phyloP scores from a whole-genome alignment of 2,329 filamentous ascomycete species.

The Aspergillus aculeatinus region DNA sequence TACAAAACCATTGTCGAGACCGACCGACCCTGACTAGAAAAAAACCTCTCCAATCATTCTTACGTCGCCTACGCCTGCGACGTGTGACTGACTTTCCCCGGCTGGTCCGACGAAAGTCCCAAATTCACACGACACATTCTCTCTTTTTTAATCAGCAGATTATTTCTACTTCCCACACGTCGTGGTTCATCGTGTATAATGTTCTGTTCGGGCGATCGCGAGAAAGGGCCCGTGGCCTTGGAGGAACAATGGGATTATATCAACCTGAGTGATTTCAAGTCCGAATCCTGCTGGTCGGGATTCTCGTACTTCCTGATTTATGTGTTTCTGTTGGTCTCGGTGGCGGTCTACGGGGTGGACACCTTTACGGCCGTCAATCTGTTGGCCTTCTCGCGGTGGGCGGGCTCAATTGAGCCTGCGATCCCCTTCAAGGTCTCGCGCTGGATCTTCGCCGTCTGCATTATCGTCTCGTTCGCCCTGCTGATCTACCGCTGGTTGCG shows the following conservation, averaged over 20 bases:
- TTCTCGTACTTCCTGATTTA: conserved; percentile 85
- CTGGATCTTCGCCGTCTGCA: conserved; percentile 93
- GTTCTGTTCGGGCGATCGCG: conserved; percentile 62
- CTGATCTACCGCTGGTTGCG: conserved; percentile 76
- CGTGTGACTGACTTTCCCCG: conserved; percentile 30
- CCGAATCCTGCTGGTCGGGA: conserved; percentile 70
- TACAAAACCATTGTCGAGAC: conserved; percentile 1
- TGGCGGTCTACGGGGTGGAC: conserved; percentile 85
- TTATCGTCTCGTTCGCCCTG: conserved; percentile 85
- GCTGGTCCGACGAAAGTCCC: conserved; percentile 37
- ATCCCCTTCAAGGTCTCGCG: conserved; percentile 77
- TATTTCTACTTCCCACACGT: not conserved
- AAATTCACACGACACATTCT: conserved; percentile 1
- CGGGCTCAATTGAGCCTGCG: conserved; percentile 74
- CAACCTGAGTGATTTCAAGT: conserved; percentile 74
- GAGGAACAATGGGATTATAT: conserved; percentile 97
- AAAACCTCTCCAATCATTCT: conserved; percentile 3
- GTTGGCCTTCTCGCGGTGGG: conserved; percentile 85
- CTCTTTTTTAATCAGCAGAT: conserved; percentile 3
- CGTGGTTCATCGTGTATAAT: conserved; percentile 46
- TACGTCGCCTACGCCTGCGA: conserved; percentile 3
- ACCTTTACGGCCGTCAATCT: conserved; percentile 92
- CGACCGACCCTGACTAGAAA: not conserved
- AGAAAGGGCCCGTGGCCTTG: conserved; percentile 66
- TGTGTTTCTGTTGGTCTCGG: conserved; percentile 72